A percentile compares a stretch with the other conserved stretches of the same genome.
Evolutionary conservation across 2,329 filamentous ascomycete species (phyloP).

Genomic region (Venturia effusa): DNA sequence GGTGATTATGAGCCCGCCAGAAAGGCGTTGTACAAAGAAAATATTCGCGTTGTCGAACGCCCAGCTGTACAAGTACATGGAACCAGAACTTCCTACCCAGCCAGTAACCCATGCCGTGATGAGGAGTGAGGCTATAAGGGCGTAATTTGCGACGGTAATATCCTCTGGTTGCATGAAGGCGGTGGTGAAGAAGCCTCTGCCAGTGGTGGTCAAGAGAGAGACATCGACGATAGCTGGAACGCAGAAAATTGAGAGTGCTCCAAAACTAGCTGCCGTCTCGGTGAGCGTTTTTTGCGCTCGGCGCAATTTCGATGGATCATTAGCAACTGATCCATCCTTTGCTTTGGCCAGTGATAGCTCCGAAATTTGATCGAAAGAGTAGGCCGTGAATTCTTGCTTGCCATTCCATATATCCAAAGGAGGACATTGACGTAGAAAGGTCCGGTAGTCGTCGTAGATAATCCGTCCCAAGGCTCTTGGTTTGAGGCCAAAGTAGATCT

Average conservation of each 20-base stretch:
- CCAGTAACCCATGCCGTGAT: not conserved
- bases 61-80: conserved; percentile 4
- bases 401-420: not conserved
- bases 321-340: not conserved
- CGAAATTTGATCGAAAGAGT: not conserved
- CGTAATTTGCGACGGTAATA: not conserved
- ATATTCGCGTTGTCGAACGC: conserved; percentile 2
- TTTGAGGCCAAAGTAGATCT: conserved; percentile 4
- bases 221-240: conserved; percentile 5
- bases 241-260: conserved; percentile 5
- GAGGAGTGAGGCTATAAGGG: conserved; percentile 3
- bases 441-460: not conserved
- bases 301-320: not conserved
- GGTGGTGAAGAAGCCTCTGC: not conserved
- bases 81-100: conserved; percentile 3
- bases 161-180: conserved; percentile 4
- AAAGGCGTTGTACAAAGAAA: conserved; percentile 5
- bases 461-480: conserved; percentile 2
- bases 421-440: conserved; percentile 1
- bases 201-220: not conserved
- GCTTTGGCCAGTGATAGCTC: not conserved
- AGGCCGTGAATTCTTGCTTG: not conserved
- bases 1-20: not conserved
- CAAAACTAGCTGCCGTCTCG: not conserved
- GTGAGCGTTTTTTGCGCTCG: not conserved